Conservation (phyloP, 2,329 filamentous ascomycete species). For the Emydomyces testavorans region DNA sequence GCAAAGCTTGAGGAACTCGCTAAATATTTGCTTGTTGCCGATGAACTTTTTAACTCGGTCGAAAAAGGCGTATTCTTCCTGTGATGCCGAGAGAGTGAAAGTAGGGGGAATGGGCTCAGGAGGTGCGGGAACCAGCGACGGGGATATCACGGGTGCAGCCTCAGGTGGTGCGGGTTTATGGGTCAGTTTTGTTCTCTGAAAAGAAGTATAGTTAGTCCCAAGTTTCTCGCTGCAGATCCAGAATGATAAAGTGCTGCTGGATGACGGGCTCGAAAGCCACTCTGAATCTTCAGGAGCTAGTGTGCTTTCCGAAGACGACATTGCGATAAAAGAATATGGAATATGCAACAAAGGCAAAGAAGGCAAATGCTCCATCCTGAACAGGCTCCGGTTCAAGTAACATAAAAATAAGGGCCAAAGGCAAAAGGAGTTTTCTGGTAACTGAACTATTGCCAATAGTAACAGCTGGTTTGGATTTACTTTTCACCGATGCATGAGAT, state of each 20-base stretch:
- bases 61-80: constrained; percentile 86
- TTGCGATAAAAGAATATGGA: too few relatives aligned
- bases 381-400: too few relatives aligned
- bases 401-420: too few relatives aligned
- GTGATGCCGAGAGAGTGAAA: constrained; percentile 58
- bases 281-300: too few relatives aligned
- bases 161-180: constrained; percentile 52
- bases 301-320: background rate
- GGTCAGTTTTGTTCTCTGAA: constrained; percentile 62
- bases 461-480: too few relatives aligned
- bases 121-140: constrained; percentile 75
- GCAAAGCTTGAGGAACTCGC: constrained; percentile 92
- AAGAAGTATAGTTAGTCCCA: constrained; percentile 17
- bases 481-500: too few relatives aligned
- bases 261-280: too few relatives aligned
- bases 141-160: constrained; percentile 53
- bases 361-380: too few relatives aligned
- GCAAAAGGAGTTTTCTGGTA: too few relatives aligned
- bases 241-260: too few relatives aligned
- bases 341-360: too few relatives aligned
- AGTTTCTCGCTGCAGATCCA: background rate
- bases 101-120: constrained; percentile 77
- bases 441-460: too few relatives aligned
- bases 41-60: constrained; percentile 95
- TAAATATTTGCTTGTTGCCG: constrained; percentile 81